These are phyloP conservation scores for Nicotiana undulata DNA, from an alignment of 257 asterid genomes.

Conservation along the genomic window DNA sequence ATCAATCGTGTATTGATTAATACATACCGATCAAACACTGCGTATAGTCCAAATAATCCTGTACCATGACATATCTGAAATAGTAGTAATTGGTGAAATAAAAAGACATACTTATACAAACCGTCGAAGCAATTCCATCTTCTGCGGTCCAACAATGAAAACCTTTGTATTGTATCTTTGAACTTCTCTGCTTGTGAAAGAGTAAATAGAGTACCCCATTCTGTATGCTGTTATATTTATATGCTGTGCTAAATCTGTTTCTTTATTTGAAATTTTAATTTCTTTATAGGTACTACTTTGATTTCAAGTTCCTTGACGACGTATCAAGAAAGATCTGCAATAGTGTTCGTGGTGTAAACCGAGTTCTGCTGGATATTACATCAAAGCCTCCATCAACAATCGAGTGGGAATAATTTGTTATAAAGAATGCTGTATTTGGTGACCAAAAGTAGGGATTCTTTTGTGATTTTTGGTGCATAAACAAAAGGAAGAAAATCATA, in stretches of 20 bases:
- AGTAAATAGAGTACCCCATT: neutral
- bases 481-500: neutral
- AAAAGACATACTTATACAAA: neutral
- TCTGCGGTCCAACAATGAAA: neutral
- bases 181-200: neutral
- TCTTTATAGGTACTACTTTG: slow-evolving; percentile 69
- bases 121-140: neutral
- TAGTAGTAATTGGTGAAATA: neutral
- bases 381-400: slow-evolving; percentile 99
- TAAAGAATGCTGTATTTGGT: neutral
- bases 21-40: neutral
- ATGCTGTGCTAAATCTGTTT: neutral
- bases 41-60: neutral
- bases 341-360: slow-evolving; percentile 83
- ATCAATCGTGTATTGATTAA: neutral
- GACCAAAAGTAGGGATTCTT: neutral
- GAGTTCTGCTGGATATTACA: slow-evolving; percentile 91
- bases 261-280: neutral
- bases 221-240: neutral
- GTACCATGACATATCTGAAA: neutral
- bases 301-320: slow-evolving; percentile 74
- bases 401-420: slow-evolving; percentile 69
- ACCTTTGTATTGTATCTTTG: neutral
- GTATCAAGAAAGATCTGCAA: slow-evolving; percentile 88
- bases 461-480: neutral